Evolutionary conservation across 2,329 filamentous ascomycete genomes (phyloP), one percentile per base, ranked within the genome.

Genomic region (Arthrobotrys pseudoclavata): DNA sequence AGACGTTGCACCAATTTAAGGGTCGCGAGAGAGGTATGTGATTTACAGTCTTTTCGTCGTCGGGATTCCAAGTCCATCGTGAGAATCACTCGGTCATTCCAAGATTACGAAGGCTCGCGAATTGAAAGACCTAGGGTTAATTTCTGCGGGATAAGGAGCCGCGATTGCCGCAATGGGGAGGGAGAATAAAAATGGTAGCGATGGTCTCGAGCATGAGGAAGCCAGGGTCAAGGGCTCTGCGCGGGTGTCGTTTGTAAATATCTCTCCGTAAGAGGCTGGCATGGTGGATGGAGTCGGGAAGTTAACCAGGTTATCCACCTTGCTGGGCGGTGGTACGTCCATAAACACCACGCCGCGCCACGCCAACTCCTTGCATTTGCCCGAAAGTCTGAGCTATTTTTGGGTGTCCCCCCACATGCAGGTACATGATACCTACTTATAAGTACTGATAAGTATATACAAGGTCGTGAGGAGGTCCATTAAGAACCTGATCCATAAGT

Each of bases 11-110:
- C 18, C 18, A 42, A n/a, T 26, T n/a, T 22, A 10, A 60, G 4
- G 18, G 26, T 10, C 2, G 18, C 1, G 31, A 29, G 34, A 18
- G 20, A n/a, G 37, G 22, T 57, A n/a, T 20, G 26, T 13, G 3
- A 42, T 48, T 24, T 55, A 70, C 72, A 69, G 15, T 76, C 61
- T 50, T 76, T 76, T 10, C 40, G 31, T 47, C 18, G 62, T 52
- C 72, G 24, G 66, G 40, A 24, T 47, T 67, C 60, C 7, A 66
- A 6, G 48, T 50, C 18, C 18, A 45, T 55, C 31, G 13, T 40
- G 20, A 60, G 26, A 26, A 66, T 61, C 45, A 34, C 50, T 22
- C 24, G 20, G 48, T 50, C 69, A 74, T 60, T 45, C 69, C 42
- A 67, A 29, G 57, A 24, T 48, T 24, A 50, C 42, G 37, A 34